These are phyloP conservation scores for Pyrenopolyporus hunteri DNA, from an alignment of 495 filamentous ascomycete species.

Conservation along the genomic window DNA sequence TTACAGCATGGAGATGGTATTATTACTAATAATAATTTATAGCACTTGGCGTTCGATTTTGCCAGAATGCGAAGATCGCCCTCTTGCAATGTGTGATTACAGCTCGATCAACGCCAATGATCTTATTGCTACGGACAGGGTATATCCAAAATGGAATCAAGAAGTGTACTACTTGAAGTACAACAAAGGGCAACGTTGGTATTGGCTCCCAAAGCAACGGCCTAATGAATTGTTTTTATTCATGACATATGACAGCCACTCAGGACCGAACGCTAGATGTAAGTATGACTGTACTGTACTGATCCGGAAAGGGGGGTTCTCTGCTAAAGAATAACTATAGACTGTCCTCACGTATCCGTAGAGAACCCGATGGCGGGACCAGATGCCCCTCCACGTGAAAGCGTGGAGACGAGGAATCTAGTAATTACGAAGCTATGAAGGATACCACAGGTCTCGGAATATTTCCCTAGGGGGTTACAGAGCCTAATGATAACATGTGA, in stretches of 20 bases:
- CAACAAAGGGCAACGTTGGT: conserved; percentile 7
- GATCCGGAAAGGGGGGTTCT: background rate
- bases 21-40: background rate
- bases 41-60: conserved; percentile 21
- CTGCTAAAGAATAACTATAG: background rate
- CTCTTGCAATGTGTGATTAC: conserved; percentile 17
- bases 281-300: background rate
- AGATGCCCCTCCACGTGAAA: conserved; percentile 4
- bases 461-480: background rate
- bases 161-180: conserved; percentile 18
- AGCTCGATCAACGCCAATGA: conserved; percentile 8
- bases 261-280: conserved; percentile 15
- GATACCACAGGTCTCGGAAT: background rate
- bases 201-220: conserved; percentile 16
- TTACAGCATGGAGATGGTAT: background rate
- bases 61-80: conserved; percentile 12
- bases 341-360: conserved; percentile 16
- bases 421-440: conserved; percentile 15
- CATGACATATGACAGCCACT: conserved; percentile 14
- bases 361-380: background rate
- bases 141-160: conserved; percentile 15
- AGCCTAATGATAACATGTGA: too few species aligned
- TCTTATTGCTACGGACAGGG: conserved; percentile 14
- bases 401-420: conserved; percentile 8
- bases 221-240: conserved; percentile 10